Base-by-base conservation (phyloP, 345 rosid genomes). In the Microcos paniculata region DNA sequence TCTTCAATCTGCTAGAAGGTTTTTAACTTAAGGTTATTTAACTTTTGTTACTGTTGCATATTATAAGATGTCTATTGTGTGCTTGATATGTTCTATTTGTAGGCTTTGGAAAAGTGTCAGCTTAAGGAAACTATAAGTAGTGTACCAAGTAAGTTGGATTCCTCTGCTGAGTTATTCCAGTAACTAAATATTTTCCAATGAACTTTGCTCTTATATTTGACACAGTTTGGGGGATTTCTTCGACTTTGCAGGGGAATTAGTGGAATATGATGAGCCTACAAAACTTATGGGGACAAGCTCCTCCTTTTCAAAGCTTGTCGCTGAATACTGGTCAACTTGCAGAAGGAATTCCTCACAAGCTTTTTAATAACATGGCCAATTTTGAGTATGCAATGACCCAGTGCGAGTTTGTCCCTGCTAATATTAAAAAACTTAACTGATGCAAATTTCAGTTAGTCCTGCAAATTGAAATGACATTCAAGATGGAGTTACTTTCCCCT, bases 311-410 rank as follows among this genome's bases (percentile, higher is more conserved):
- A 91, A 87, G 81, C 92, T 91, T 5, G 98, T 88, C 19, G 90
- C 86, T 62, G 96, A 93, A 72, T 93, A 91, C 51, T 93, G 96
- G 93, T 84, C 91, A 10, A 87, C 90, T 79, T 85, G 94, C 85
- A 81, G 76, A 30, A 82, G 83, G 45, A 74, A 72, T 26, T 84
- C 91, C 72, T 55, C n/a, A 26, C 49, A 67, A 33, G 11, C 3
- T 51, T 19, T n/a, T n/a, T n/a, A n/a, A n/a, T n/a, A n/a, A n/a
- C n/a, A n/a, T n/a, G n/a, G n/a, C n/a, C n/a, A 28, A 40, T 51
- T 49, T 53, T 24, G n/a, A 35, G 46, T 72, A 71, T 35, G 35
- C 53, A 26, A 19, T 69, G 43, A 70, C 8, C 14, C n/a, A n/a
- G n/a, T n/a, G n/a, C n/a, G n/a, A n/a, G n/a, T n/a, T n/a, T n/a